Percentiles rank a stretch among this genome's conserved stretches.
phyloP scores from a whole-genome alignment of 2,329 filamentous ascomycete species.

The Mycosphaerelloides madeirae region DNA sequence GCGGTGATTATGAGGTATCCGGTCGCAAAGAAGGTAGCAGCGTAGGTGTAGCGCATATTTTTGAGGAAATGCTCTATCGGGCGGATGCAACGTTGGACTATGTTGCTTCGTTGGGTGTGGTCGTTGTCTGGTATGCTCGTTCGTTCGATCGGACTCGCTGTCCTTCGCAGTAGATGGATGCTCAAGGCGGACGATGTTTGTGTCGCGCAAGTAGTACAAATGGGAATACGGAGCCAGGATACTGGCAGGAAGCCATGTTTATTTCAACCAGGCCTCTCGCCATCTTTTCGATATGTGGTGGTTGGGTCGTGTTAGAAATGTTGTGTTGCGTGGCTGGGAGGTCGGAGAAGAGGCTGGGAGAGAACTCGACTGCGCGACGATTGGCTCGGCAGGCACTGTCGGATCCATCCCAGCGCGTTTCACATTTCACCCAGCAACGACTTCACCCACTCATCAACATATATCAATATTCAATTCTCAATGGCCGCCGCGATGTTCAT shows the following conservation, averaged over 20 bases:
- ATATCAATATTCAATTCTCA: not conserved
- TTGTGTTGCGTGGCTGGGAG: constrained; percentile 5
- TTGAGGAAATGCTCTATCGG: constrained; percentile 3
- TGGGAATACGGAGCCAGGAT: constrained; percentile 4
- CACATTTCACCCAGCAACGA: not conserved
- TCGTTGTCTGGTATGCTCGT: constrained; percentile 1
- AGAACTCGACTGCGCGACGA: not conserved
- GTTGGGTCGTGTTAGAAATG: constrained; percentile 6
- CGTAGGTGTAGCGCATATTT: constrained; percentile 12
- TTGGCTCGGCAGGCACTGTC: not conserved
- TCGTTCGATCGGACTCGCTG: not conserved
- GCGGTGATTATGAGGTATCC: constrained; percentile 21
- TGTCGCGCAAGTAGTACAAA: constrained; percentile 13
- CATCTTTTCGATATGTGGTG: constrained; percentile 9
- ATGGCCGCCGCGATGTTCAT: too few relatives aligned
- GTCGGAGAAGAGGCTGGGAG: not conserved
- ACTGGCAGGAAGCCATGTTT: constrained; percentile 2
- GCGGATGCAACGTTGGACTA: not conserved
- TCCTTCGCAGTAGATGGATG: not conserved
- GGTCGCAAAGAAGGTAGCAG: constrained; percentile 16
- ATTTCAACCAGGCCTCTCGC: constrained; percentile 4
- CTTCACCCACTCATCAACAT: not conserved
- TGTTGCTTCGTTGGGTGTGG: not conserved
- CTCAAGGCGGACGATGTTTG: constrained; percentile 15
- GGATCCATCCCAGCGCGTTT: too few relatives aligned